Evolutionary conservation across 441 rosid genomes (phyloP).

Genomic region (Flueggea neowawraea): DNA sequence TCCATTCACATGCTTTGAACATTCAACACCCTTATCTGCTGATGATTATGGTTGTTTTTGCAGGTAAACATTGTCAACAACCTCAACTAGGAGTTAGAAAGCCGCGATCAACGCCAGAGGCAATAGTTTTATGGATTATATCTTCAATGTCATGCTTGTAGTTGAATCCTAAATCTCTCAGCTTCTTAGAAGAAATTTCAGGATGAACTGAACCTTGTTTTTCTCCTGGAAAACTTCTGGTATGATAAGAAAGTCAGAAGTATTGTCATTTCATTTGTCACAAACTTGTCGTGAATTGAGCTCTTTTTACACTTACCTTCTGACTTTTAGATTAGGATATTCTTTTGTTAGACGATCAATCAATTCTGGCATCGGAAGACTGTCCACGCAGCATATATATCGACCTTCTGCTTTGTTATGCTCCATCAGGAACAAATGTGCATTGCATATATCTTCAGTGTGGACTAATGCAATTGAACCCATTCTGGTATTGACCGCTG

Average conservation of each 20-base stretch:
- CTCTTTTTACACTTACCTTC: conserved; percentile 20
- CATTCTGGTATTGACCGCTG: conserved; percentile 68
- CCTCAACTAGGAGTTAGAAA: conserved; percentile 25
- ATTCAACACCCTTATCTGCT: neutral
- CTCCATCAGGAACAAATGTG: conserved; percentile 77
- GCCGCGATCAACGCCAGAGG: conserved; percentile 31
- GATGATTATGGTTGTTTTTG: neutral
- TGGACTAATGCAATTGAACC: conserved; percentile 78
- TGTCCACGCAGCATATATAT: conserved; percentile 52
- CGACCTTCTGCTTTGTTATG: conserved; percentile 47
- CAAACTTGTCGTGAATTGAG: neutral
- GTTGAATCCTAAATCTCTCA: conserved; percentile 55
- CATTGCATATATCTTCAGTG: conserved; percentile 69
- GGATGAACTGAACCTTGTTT: conserved; percentile 28
- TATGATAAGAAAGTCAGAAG: neutral
- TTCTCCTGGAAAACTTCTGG: conserved; percentile 28
- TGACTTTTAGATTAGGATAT: conserved; percentile 28
- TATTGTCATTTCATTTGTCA: neutral
- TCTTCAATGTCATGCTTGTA: conserved; percentile 51
- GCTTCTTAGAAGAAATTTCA: conserved; percentile 67
- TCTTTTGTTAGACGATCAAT: conserved; percentile 32
- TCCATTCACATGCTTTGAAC: neutral
- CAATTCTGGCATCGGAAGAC: conserved; percentile 44
- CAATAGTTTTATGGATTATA: conserved; percentile 45
- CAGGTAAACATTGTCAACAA: neutral